phyloP scores from a whole-genome alignment of 495 filamentous ascomycete genomes.

The Chaetomium cochliodes region DNA sequence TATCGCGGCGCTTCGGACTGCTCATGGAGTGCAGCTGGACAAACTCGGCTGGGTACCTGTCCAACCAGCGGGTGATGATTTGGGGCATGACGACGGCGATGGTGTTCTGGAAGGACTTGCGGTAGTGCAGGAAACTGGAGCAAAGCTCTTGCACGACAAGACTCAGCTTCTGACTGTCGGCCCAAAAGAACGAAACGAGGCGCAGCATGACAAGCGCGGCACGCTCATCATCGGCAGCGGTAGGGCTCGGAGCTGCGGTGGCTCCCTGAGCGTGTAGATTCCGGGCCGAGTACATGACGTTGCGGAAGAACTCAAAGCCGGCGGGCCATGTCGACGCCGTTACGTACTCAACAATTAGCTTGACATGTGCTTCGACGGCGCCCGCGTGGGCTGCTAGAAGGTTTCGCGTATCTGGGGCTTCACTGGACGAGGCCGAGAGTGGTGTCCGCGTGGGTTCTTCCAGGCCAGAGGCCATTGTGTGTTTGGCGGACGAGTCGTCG shows the following conservation, averaged over 20 bases:
- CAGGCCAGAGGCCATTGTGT: conserved; percentile 32
- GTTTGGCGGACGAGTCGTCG: conserved; percentile 41
- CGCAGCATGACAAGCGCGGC: conserved; percentile 50
- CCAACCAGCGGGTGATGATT: conserved; percentile 61
- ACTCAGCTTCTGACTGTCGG: conserved; percentile 58
- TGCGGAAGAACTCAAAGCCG: conserved; percentile 55
- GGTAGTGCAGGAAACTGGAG: conserved; percentile 61
- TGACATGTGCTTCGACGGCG: conserved; percentile 50
- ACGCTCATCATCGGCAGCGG: conserved; percentile 53
- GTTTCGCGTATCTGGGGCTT: conserved; percentile 40
- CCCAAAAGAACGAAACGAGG: conserved; percentile 58
- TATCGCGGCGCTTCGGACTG: conserved; percentile 54
- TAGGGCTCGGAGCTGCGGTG: conserved; percentile 36
- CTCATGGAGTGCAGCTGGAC: conserved; percentile 56
- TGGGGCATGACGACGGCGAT: conserved; percentile 58
- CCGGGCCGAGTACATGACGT: conserved; percentile 49
- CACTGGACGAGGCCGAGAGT: conserved; percentile 41
- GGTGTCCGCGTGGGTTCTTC: conserved; percentile 40
- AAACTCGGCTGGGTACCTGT: conserved; percentile 61
- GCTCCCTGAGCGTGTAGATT: conserved; percentile 41
- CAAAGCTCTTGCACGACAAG: conserved; percentile 61
- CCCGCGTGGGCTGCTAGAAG: conserved; percentile 33
- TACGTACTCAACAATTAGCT: conserved; percentile 56
- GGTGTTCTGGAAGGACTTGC: conserved; percentile 60
- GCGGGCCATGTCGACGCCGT: conserved; percentile 60